Percentiles rank a stretch among this genome's conserved stretches.
phyloP scores from a whole-genome alignment of 352 stramenopile genomes.

The Phytophthora megakarya region DNA sequence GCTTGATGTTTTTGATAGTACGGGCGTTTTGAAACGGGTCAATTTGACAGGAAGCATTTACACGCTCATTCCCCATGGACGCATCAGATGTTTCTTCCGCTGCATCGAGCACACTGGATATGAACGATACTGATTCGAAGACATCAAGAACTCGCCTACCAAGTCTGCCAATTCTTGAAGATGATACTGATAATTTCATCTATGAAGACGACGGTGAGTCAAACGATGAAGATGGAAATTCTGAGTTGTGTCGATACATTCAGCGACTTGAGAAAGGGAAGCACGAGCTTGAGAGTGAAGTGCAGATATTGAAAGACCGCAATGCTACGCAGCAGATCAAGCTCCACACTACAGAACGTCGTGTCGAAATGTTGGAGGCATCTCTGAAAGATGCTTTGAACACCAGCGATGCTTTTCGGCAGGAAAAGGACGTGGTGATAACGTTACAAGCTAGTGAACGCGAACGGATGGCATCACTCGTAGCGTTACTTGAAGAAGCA shows the following conservation, averaged over 20 bases:
- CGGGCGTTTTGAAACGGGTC: constrained; percentile 23
- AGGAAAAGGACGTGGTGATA: constrained; percentile 44
- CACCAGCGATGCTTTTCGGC: constrained; percentile 29
- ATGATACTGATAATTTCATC: constrained; percentile 37
- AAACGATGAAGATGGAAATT: constrained; percentile 26
- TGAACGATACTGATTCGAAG: constrained; percentile 25
- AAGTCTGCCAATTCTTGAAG: constrained; percentile 34
- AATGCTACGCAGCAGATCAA: constrained; percentile 45
- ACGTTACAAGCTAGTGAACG: constrained; percentile 40
- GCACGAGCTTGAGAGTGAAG: constrained; percentile 44
- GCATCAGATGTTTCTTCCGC: constrained; percentile 16
- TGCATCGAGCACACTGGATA: constrained; percentile 8
- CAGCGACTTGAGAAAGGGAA: constrained; percentile 59
- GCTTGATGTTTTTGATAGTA: neutral
- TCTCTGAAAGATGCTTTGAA: constrained; percentile 38
- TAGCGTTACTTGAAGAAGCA: constrained; percentile 42
- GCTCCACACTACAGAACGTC: constrained; percentile 27
- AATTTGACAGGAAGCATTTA: neutral
- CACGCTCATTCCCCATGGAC: constrained; percentile 18
- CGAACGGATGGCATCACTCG: constrained; percentile 41
- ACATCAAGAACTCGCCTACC: constrained; percentile 9
- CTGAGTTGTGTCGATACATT: constrained; percentile 57
- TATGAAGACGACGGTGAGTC: constrained; percentile 40
- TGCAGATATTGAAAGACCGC: constrained; percentile 44
- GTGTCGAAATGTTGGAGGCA: constrained; percentile 48